Conservation (phyloP, 345 rosid species). For the Populus deltoides region DNA sequence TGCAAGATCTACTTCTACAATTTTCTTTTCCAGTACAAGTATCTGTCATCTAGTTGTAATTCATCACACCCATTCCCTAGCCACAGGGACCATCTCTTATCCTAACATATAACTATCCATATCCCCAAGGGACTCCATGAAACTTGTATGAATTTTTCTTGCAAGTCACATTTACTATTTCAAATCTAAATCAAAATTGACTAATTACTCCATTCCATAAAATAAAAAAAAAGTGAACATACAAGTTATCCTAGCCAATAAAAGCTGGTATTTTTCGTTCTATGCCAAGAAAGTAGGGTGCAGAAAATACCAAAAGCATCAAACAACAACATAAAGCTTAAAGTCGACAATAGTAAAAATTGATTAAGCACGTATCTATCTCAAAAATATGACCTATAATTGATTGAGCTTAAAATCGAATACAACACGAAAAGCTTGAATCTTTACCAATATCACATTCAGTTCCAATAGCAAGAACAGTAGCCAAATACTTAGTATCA, state of each 20-base stretch:
- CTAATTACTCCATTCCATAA: neutral
- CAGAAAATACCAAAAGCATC: neutral
- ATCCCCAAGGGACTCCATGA: neutral
- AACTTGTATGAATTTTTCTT: neutral
- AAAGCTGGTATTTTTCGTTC: neutral
- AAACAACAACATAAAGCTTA: neutral
- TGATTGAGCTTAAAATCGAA: too few relatives aligned
- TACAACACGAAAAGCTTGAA: neutral
- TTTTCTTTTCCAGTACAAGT: neutral
- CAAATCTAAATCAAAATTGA: neutral
- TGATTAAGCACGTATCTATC: neutral
- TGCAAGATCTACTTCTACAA: neutral
- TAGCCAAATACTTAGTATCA: constrained; percentile 86
- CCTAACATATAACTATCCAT: neutral
- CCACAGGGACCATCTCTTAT: neutral
- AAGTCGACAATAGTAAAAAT: neutral
- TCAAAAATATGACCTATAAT: neutral
- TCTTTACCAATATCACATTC: constrained; percentile 86
- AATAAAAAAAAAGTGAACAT: neutral
- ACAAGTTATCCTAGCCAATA: neutral
- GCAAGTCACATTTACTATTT: neutral
- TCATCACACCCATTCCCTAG: neutral
- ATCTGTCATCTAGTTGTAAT: neutral
- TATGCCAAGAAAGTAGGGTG: neutral
- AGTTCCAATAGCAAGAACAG: constrained; percentile 85